A percentile compares a stretch with the other conserved stretches of the same genome.
These are phyloP conservation scores for Fusarium virguliforme DNA, from an alignment of 2,329 filamentous ascomycete species.

Conservation along the genomic window DNA sequence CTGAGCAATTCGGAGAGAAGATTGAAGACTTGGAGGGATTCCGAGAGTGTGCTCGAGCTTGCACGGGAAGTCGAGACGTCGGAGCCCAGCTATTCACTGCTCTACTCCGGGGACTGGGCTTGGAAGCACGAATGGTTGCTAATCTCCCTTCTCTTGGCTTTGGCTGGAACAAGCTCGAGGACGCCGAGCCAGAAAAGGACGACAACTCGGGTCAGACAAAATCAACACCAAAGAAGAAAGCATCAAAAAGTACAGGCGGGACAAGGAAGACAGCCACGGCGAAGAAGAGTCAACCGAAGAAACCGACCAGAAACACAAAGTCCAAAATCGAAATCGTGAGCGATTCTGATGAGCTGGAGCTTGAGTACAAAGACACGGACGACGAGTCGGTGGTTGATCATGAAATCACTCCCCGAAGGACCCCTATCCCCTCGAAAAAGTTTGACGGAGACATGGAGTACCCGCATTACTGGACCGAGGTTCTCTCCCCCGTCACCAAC, in stretches of 20 bases:
- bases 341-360: conserved; percentile 64
- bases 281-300: conserved; percentile 41
- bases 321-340: conserved; percentile 43
- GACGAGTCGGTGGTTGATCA: conserved; percentile 74
- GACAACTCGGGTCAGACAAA: conserved; percentile 19
- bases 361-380: conserved; percentile 66
- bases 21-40: conserved; percentile 79
- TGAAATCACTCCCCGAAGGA: conserved; percentile 60
- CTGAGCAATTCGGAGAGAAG: conserved; percentile 81
- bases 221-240: conserved; percentile 18
- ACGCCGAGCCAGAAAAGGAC: conserved; percentile 72
- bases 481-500: conserved; percentile 84
- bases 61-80: conserved; percentile 87
- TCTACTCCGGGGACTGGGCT: conserved; percentile 82
- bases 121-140: conserved; percentile 87
- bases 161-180: conserved; percentile 90
- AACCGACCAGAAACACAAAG: conserved; percentile 28
- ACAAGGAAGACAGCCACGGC: conserved; percentile 23
- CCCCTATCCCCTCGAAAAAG: conserved; percentile 59
- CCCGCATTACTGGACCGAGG: conserved; percentile 95
- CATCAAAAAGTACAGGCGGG: conserved; percentile 1
- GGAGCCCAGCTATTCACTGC: conserved; percentile 93
- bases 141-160: conserved; percentile 91
- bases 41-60: conserved; percentile 76
- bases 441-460: conserved; percentile 85